These are phyloP conservation scores for Colletotrichum godetiae DNA, from an alignment of 2,329 filamentous ascomycete genomes.

Conservation along the genomic window DNA sequence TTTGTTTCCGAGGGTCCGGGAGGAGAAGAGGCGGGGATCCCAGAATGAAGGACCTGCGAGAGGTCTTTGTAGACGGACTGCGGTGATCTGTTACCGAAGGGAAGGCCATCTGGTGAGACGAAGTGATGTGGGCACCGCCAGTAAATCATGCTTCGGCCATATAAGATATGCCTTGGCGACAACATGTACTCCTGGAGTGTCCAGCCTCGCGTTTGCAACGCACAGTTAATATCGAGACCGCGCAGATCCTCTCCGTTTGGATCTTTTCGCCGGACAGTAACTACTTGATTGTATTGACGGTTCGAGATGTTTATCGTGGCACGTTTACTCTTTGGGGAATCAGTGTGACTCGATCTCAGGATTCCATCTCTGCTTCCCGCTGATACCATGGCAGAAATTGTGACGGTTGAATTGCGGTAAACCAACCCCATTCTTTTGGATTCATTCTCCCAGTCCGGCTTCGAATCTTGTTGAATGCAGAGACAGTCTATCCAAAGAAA, in stretches of 20 bases:
- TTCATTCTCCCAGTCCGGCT: constrained; percentile 34
- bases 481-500: constrained; percentile 39
- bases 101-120: not conserved
- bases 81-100: not conserved
- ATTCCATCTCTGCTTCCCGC: not conserved
- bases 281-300: not conserved
- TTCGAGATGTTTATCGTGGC: not conserved
- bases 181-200: constrained; percentile 16
- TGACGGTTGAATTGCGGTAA: constrained; percentile 24
- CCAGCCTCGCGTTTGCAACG: not conserved
- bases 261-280: not conserved
- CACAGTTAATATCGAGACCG: not conserved
- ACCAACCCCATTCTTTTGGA: constrained; percentile 22
- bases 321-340: no score
- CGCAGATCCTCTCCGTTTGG: not conserved
- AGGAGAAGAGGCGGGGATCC: not conserved
- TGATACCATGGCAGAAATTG: constrained; percentile 11
- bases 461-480: constrained; percentile 37
- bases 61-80: not conserved
- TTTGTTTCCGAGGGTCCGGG: not conserved
- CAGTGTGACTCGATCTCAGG: not conserved
- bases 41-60: not conserved
- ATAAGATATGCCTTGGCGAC: constrained; percentile 6
- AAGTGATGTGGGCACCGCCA: constrained; percentile 11
- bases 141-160: not conserved